Conservation (phyloP, 2,329 filamentous ascomycete genomes). For the Clonostachys solani region DNA sequence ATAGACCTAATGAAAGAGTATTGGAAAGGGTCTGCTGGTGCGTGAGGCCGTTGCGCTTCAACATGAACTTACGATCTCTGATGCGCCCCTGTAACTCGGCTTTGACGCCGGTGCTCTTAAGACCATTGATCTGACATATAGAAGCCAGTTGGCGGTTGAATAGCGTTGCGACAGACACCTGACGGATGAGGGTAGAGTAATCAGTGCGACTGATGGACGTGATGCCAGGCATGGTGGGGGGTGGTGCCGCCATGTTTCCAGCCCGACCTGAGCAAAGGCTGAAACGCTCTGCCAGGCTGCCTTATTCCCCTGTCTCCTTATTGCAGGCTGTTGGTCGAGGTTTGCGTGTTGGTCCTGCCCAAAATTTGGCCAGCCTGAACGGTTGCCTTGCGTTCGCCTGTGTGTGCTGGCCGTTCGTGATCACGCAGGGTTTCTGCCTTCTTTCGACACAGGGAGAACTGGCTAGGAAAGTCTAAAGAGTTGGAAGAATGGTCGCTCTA, state of each 20-base stretch:
- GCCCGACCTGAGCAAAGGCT: too few relatives aligned
- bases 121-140: slow-evolving; percentile 70
- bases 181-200: slow-evolving; percentile 36
- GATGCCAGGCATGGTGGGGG: not conserved
- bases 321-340: too few relatives aligned
- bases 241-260: not conserved
- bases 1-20: not conserved
- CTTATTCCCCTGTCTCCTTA: too few relatives aligned
- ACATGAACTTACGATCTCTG: slow-evolving; percentile 61
- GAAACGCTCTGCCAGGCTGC: too few relatives aligned
- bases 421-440: too few relatives aligned
- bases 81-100: slow-evolving; percentile 75
- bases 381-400: too few relatives aligned
- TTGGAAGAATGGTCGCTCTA: too few relatives aligned
- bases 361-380: too few relatives aligned
- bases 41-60: not conserved
- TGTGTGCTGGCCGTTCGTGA: too few relatives aligned
- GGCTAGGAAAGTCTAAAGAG: too few relatives aligned
- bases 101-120: slow-evolving; percentile 82
- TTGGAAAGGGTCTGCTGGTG: not conserved
- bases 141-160: slow-evolving; percentile 65
- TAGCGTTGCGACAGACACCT: slow-evolving; percentile 36
- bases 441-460: too few relatives aligned
- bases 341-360: too few relatives aligned
- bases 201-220: slow-evolving; percentile 21